Base-by-base conservation (phyloP, 352 stramenopile species). In the Pythium utonaiense region DNA sequence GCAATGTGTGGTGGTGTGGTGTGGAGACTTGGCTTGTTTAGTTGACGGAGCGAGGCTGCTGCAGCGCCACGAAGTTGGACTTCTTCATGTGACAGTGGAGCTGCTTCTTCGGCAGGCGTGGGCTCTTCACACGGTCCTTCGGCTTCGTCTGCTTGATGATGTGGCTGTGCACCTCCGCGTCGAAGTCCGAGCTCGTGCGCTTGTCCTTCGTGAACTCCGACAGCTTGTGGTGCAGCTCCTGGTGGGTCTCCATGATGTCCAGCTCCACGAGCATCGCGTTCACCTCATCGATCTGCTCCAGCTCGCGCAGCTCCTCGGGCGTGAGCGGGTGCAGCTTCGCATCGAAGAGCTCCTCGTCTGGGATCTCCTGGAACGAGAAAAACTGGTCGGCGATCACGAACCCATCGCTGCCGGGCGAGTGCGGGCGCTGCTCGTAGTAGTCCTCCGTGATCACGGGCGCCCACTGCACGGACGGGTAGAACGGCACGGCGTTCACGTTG, bases 311-410 rank as follows among this genome's bases (percentile, higher is more conserved):
- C 42, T 92, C 83, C 19, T 84, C 60, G 1, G 62, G 38, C 48
- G 78, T 71, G 48, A 92, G 66, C 27, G 80, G 83, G 68, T 86
- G 77, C 61, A 77, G 75, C 51, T 75, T 73, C 0, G 83, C 51
- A 64, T 92, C 80, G 54, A 92, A 92, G 31, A 92, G 70, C 69
- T 92, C 80, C 55, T 92, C 83, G 36, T 92, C 83, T 1, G 83
- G 76, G 49, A 92, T 78, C 47, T 86, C 75, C 16, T 77, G 74
- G 48, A 69, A 45, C 8, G 60, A 24, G 65, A 78, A 80, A 50
- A 82, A 76, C 13, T 66, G 62, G 58, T 89, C 75, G 6, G 75
- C 78, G 56, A 88, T 83, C 60, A 86, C 81, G 45, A 89, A 89
- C 49, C 77, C 81, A 13, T 73, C 54, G 54, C 77, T 81, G 30